phyloP scores from a whole-genome alignment of 805 yeast species.

The Saitoella complicata region DNA sequence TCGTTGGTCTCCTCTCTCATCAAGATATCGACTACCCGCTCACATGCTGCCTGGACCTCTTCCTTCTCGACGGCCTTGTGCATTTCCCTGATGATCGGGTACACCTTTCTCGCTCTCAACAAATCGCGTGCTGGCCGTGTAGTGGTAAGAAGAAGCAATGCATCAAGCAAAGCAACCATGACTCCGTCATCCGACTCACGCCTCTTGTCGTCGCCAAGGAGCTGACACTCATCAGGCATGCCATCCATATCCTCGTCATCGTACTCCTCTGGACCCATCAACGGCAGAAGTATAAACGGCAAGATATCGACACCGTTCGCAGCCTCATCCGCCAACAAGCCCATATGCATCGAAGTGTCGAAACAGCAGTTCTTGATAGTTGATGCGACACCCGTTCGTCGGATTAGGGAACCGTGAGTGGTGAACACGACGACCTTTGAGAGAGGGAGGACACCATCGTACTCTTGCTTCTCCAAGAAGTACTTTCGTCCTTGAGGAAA shows the following conservation, averaged over 20 bases:
- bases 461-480: constrained; percentile 53
- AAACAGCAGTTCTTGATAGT: constrained; percentile 80
- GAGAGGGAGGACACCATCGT: constrained; percentile 63
- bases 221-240: constrained; percentile 76
- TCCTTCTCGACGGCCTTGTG: constrained; percentile 18
- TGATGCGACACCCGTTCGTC: constrained; percentile 87
- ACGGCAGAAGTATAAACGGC: constrained; percentile 68
- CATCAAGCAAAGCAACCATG: constrained; percentile 56
- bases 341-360: constrained; percentile 52
- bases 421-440: constrained; percentile 73
- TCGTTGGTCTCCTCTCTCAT: too few species aligned
- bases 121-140: constrained; percentile 57
- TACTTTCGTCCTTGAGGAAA: constrained; percentile 43
- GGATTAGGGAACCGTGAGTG: constrained; percentile 53
- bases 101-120: constrained; percentile 67
- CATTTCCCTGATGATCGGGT: constrained; percentile 72
- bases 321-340: constrained; percentile 39
- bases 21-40: too few species aligned
- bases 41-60: too few species aligned
- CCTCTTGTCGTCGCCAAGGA: constrained; percentile 54
- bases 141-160: constrained; percentile 62
- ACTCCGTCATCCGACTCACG: constrained; percentile 60
- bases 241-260: constrained; percentile 74
- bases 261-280: constrained; percentile 60
- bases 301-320: constrained; percentile 39